phyloP scores from a whole-genome alignment of 495 filamentous ascomycete species.

The Sporormia fimetaria region DNA sequence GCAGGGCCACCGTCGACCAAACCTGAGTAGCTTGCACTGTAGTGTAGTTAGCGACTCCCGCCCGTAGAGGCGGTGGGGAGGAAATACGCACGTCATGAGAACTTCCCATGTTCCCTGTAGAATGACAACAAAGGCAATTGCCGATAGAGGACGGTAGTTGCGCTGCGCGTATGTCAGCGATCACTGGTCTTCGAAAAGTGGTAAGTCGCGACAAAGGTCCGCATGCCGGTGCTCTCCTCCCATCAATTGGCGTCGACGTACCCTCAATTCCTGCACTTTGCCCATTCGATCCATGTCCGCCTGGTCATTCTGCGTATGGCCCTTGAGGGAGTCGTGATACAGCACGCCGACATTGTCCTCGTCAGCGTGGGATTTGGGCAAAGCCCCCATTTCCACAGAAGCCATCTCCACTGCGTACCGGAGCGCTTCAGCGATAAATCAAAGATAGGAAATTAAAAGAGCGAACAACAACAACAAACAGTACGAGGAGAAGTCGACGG shows the following conservation, averaged over 20 bases:
- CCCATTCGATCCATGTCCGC: conserved; percentile 21
- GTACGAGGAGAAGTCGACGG: too few species aligned
- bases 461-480: too few species aligned
- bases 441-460: too few species aligned
- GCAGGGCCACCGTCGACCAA: conserved; percentile 30
- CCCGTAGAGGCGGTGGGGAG: not conserved
- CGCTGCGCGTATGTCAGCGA: conserved; percentile 1
- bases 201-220: not conserved
- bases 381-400: not conserved
- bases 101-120: conserved; percentile 23
- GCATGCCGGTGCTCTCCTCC: not conserved
- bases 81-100: conserved; percentile 15
- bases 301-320: conserved; percentile 12
- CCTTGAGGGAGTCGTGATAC: conserved; percentile 16
- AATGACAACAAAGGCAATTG: conserved; percentile 24
- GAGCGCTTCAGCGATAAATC: too few species aligned
- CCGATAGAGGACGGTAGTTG: conserved; percentile 23
- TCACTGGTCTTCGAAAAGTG: not conserved
- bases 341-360: conserved; percentile 11
- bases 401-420: not conserved
- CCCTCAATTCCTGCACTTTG: conserved; percentile 22
- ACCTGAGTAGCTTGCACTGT: conserved; percentile 17
- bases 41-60: not conserved
- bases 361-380: conserved; percentile 1
- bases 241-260: not conserved